Percentiles rank a stretch among this genome's conserved stretches.
These are phyloP conservation scores for Boletellus deceptivus DNA, from an alignment of 1,284 basidiomycete genomes.

Conservation along the genomic window DNA sequence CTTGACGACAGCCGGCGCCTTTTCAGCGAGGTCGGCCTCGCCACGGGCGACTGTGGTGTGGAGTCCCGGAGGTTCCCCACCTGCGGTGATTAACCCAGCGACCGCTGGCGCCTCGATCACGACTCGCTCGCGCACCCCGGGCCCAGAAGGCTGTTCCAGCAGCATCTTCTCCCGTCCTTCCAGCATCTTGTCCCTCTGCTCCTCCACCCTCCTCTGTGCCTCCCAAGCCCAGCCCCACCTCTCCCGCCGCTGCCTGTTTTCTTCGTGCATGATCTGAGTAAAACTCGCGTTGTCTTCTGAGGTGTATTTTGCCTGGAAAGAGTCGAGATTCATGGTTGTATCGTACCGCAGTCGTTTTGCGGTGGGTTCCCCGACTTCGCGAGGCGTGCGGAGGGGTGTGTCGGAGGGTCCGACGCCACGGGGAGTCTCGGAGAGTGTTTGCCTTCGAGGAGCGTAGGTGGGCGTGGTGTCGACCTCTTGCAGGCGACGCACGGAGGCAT, in stretches of 20 bases:
- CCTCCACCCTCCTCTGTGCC: constrained; percentile 77
- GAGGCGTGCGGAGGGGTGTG: constrained; percentile 57
- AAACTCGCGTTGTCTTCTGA: constrained; percentile 96
- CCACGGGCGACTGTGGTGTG: constrained; percentile 14
- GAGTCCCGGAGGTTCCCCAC: constrained; percentile 27
- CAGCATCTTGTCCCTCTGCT: constrained; percentile 57
- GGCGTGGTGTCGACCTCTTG: constrained; percentile 63
- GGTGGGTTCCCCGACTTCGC: constrained; percentile 37
- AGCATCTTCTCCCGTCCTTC: constrained; percentile 65
- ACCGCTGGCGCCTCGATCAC: constrained; percentile 57
- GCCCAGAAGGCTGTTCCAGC: constrained; percentile 59
- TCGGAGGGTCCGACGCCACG: constrained; percentile 60
- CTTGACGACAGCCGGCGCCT: constrained; percentile 19
- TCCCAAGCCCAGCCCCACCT: constrained; percentile 90
- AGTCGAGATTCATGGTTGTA: constrained; percentile 66
- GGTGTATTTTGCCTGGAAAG: constrained; percentile 87
- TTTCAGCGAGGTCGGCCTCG: constrained; percentile 31
- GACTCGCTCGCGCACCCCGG: constrained; percentile 67
- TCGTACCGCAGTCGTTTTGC: constrained; percentile 60
- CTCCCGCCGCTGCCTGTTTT: constrained; percentile 79
- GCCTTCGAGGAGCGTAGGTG: constrained; percentile 33
- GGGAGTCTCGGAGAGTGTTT: constrained; percentile 66
- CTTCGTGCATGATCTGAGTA: constrained; percentile 83
- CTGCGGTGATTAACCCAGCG: constrained; percentile 54
- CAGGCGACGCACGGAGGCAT: constrained; percentile 69